A percentile compares a stretch with the other conserved stretches of the same genome.
phyloP scores from a whole-genome alignment of 352 stramenopile genomes.

The Aphanomyces stellatus region DNA sequence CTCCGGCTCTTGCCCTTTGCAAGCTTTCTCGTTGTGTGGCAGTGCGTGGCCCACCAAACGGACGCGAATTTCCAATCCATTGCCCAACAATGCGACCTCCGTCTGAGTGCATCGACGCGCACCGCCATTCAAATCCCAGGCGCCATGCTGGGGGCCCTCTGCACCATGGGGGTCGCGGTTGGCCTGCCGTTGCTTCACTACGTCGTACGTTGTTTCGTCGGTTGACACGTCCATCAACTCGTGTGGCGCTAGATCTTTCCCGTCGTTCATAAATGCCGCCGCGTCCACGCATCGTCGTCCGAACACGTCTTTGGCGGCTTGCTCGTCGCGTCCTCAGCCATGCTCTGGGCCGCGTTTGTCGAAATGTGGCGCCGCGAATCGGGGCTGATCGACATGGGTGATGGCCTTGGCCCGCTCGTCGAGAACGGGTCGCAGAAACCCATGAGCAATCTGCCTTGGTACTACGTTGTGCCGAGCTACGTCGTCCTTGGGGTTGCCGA shows the following conservation, averaged over 20 bases:
- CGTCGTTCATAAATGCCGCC: background rate
- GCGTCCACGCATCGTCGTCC: conserved; percentile 35
- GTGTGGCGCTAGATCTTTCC: conserved; percentile 29
- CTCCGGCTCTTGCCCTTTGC: background rate
- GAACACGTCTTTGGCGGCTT: conserved; percentile 67
- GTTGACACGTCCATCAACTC: background rate
- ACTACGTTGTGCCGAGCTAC: conserved; percentile 69
- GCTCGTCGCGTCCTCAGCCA: conserved; percentile 63
- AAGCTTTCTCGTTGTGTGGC: background rate
- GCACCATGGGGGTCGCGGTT: background rate
- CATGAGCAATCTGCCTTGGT: conserved; percentile 79
- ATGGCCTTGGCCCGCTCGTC: conserved; percentile 25
- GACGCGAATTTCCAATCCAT: background rate
- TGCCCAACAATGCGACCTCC: background rate
- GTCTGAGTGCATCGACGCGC: conserved; percentile 7
- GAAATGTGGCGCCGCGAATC: conserved; percentile 56
- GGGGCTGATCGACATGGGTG: conserved; percentile 15
- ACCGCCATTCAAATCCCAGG: conserved; percentile 4
- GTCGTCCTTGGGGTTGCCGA: conserved; percentile 44
- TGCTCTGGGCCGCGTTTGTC: conserved; percentile 74
- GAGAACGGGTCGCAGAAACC: conserved; percentile 54
- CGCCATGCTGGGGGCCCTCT: background rate
- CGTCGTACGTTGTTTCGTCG: background rate
- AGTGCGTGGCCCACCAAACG: background rate
- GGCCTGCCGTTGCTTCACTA: background rate